Conservation (phyloP, 805 yeast species). For the Ogataea paraovalis region DNA sequence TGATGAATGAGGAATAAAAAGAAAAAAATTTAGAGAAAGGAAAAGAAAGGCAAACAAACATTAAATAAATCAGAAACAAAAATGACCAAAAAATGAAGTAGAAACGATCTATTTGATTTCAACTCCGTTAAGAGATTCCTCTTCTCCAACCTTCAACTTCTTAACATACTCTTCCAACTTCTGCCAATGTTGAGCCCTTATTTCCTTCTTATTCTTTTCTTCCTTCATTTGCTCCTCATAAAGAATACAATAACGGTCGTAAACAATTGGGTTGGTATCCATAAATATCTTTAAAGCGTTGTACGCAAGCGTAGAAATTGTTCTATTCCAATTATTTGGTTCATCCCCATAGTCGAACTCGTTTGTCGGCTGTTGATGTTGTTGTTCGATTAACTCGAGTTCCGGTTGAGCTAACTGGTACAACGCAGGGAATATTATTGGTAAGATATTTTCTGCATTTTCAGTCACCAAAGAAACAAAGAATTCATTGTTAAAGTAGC, state of each 20-base stretch:
- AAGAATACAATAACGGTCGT: slow-evolving; percentile 87
- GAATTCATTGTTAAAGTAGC: slow-evolving; percentile 93
- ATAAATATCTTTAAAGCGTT: slow-evolving; percentile 87
- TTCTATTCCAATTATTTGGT: slow-evolving; percentile 80
- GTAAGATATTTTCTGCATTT: slow-evolving; percentile 86
- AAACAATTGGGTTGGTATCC: slow-evolving; percentile 87
- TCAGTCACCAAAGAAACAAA: slow-evolving; percentile 87
- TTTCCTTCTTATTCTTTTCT: slow-evolving; percentile 57
- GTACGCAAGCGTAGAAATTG: slow-evolving; percentile 86
- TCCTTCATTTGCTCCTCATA: slow-evolving; percentile 78
- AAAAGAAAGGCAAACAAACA: background rate
- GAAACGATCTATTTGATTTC: slow-evolving; percentile 37
- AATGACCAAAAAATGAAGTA: background rate
- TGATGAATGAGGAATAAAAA: background rate
- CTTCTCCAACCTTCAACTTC: slow-evolving; percentile 26
- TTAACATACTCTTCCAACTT: slow-evolving; percentile 59
- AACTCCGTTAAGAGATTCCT: slow-evolving; percentile 46
- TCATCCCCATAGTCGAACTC: slow-evolving; percentile 39
- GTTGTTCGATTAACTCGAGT: slow-evolving; percentile 29
- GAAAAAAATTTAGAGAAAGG: background rate
- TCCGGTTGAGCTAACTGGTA: slow-evolving; percentile 67
- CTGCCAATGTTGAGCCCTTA: slow-evolving; percentile 68
- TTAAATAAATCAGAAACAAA: background rate
- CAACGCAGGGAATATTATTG: slow-evolving; percentile 85
- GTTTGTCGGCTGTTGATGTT: slow-evolving; percentile 23